A percentile compares a stretch with the other conserved stretches of the same genome.
Conservation (phyloP, 371 early-diverging fungal genomes). For the Rhizopus delemar region DNA sequence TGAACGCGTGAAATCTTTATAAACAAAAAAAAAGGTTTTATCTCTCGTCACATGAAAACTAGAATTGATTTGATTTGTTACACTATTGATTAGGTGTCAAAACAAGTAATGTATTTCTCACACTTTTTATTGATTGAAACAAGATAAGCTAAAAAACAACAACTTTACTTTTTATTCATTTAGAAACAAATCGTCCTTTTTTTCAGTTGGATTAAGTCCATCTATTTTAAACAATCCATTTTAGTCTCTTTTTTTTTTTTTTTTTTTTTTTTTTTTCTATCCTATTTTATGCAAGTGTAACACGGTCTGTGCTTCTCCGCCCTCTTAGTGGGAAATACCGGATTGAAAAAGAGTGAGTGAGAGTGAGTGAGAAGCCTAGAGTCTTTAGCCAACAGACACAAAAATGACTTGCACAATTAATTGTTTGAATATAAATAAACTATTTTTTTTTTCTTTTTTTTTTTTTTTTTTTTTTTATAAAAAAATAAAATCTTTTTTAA, state of each 20-base stretch:
- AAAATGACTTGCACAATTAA: too few relatives aligned
- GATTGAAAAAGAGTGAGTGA: constrained; percentile 4
- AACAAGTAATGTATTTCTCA: background rate
- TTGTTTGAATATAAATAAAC: background rate
- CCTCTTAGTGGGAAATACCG: constrained; percentile 9
- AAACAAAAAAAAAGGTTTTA: background rate
- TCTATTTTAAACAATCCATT: background rate
- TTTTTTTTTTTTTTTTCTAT: background rate
- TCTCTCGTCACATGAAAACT: background rate
- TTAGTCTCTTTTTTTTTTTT: background rate
- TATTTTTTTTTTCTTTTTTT: background rate
- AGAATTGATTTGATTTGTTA: background rate
- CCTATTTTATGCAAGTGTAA: constrained; percentile 13
- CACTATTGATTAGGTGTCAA: background rate
- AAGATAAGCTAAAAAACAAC: background rate
- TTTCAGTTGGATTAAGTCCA: too few relatives aligned
- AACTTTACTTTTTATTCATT: background rate
- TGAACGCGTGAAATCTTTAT: background rate
- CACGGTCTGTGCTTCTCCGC: constrained; percentile 23
- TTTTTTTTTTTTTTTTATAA: background rate
- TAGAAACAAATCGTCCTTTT: background rate
- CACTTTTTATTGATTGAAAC: background rate
- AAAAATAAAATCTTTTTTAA: background rate
- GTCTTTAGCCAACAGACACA: too few relatives aligned
- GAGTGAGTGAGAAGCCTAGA: too few relatives aligned